Evolutionary conservation across 257 asterid species (phyloP).

Genomic region (Salvia rosmarinus): DNA sequence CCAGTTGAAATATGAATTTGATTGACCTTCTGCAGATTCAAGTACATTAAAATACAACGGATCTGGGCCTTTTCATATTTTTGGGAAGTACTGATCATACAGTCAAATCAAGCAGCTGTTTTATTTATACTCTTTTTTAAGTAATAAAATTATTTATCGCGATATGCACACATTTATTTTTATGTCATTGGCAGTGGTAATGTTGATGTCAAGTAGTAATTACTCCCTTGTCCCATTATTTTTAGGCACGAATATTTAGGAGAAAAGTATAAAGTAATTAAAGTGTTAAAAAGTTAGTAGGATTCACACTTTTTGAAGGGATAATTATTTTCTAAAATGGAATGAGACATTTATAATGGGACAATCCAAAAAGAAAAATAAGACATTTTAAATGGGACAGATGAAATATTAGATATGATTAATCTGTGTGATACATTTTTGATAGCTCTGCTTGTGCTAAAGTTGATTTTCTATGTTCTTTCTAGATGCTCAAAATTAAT

Average conservation of each 20-base stretch:
- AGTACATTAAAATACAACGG: constrained; percentile 27
- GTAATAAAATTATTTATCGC: not conserved
- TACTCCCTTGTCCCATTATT: too few relatives aligned
- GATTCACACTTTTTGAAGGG: too few relatives aligned
- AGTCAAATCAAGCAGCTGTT: constrained; percentile 24
- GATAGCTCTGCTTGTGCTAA: not conserved
- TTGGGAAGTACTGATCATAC: not conserved
- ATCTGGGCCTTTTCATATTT: constrained; percentile 36
- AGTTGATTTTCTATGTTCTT: not conserved
- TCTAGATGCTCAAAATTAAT: not conserved
- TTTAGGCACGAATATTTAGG: too few relatives aligned
- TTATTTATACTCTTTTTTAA: not conserved
- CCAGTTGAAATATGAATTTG: not conserved
- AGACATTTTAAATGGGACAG: too few relatives aligned
- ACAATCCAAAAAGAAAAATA: too few relatives aligned
- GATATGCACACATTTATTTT: not conserved
- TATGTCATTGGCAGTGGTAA: constrained; percentile 36
- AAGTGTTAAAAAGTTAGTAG: too few relatives aligned
- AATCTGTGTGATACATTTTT: constrained; percentile 35
- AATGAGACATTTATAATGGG: too few relatives aligned
- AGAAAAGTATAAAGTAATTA: too few relatives aligned
- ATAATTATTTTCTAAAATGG: too few relatives aligned
- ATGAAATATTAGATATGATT: constrained; percentile 49
- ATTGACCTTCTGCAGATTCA: constrained; percentile 20
- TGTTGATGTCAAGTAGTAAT: constrained; percentile 38